phyloP scores from a whole-genome alignment of 495 filamentous ascomycete species.

The Neurospora tetraspora region DNA sequence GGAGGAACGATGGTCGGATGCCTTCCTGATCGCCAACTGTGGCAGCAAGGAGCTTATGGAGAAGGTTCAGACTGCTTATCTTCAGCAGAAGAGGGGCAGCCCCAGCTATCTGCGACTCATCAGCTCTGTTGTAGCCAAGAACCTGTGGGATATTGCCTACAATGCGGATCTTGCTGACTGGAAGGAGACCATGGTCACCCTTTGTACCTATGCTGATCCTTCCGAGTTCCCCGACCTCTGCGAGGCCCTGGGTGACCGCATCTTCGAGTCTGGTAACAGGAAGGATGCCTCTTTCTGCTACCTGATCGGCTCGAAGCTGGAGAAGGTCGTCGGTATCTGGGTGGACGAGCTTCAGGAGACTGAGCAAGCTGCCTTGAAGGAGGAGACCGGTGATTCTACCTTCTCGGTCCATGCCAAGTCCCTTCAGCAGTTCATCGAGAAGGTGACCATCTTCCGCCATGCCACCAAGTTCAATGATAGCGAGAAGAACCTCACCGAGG shows the following conservation, averaged over 20 bases:
- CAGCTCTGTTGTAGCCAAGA: conserved; percentile 88
- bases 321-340: conserved; percentile 95
- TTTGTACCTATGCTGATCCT: conserved; percentile 89
- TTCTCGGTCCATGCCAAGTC: conserved; percentile 89
- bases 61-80: conserved; percentile 86
- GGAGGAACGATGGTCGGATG: conserved; percentile 85
- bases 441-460: conserved; percentile 93
- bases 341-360: conserved; percentile 74
- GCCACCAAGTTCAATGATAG: conserved; percentile 84
- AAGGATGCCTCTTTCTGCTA: conserved; percentile 96
- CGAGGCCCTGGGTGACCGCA: conserved; percentile 85
- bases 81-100: conserved; percentile 66
- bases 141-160: conserved; percentile 95
- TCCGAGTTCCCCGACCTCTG: conserved; percentile 93
- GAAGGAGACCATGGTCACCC: conserved; percentile 92
- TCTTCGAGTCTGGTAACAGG: conserved; percentile 63
- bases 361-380: conserved; percentile 63
- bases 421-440: conserved; percentile 91
- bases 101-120: conserved; percentile 90
- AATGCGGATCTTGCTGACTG: conserved; percentile 88
- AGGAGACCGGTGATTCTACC: conserved; percentile 56
- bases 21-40: conserved; percentile 96
- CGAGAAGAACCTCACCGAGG: conserved; percentile 56
- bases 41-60: conserved; percentile 89
- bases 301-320: conserved; percentile 86